Percentiles rank a stretch among this genome's conserved stretches.
These are phyloP conservation scores for Pyronema omphalodes DNA, from an alignment of 495 filamentous ascomycete genomes.

Conservation along the genomic window DNA sequence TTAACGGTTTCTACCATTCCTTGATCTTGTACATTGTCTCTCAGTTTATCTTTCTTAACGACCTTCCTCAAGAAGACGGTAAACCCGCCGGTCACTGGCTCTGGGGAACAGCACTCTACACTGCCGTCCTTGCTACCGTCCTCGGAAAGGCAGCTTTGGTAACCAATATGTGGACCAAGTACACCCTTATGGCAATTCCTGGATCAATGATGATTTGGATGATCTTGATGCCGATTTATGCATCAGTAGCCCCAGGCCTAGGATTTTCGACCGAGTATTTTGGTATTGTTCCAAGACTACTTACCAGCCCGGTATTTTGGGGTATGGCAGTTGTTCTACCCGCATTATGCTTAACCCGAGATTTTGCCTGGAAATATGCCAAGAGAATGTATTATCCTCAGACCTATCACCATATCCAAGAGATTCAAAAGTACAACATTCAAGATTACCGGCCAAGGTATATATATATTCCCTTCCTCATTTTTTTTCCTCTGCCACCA, in stretches of 20 bases:
- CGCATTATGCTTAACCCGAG: constrained; percentile 64
- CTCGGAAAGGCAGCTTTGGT: constrained; percentile 89
- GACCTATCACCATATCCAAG: constrained; percentile 95
- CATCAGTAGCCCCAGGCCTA: constrained; percentile 70
- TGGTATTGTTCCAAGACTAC: constrained; percentile 64
- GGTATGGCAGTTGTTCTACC: constrained; percentile 68
- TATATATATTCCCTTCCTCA: constrained; percentile 10
- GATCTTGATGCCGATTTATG: constrained; percentile 74
- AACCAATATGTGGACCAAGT: constrained; percentile 98
- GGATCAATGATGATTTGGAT: constrained; percentile 87
- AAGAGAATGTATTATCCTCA: constrained; percentile 95
- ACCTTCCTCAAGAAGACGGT: constrained; percentile 58
- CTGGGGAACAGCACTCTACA: constrained; percentile 87
- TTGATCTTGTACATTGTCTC: constrained; percentile 75
- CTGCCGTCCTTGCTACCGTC: constrained; percentile 73
- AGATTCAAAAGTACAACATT: constrained; percentile 99
- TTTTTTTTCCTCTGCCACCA: not conserved
- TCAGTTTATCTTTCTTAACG: constrained; percentile 58
- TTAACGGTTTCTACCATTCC: constrained; percentile 91
- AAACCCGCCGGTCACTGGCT: constrained; percentile 84
- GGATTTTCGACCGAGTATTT: constrained; percentile 70
- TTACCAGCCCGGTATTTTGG: constrained; percentile 73
- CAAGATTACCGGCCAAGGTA: constrained; percentile 91
- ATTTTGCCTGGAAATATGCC: constrained; percentile 62
- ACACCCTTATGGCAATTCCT: constrained; percentile 86